Evolutionary conservation across 2,329 filamentous ascomycete species (phyloP).

Genomic region (Neoscytalidium dimidiatum): DNA sequence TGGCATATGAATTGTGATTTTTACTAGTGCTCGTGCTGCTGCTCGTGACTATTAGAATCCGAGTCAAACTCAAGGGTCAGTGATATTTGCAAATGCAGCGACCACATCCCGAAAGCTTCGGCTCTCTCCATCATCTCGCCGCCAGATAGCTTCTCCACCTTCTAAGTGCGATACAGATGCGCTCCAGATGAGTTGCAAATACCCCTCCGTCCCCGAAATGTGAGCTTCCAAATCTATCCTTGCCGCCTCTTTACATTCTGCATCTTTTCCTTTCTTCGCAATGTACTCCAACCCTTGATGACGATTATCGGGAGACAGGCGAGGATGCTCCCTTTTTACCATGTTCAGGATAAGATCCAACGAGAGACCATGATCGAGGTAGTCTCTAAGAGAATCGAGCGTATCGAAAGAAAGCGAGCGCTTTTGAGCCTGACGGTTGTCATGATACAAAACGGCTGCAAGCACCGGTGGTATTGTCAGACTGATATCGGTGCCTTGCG

Average conservation of each 20-base stretch:
- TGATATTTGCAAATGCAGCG: neutral
- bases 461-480: constrained; percentile 34
- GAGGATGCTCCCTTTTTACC: neutral
- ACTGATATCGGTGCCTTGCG: constrained; percentile 37
- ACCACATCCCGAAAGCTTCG: neutral
- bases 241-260: neutral
- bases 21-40: too few relatives aligned
- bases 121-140: neutral
- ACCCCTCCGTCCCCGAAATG: neutral
- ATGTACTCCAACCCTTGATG: neutral
- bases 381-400: constrained; percentile 7
- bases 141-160: neutral
- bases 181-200: neutral
- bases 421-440: constrained; percentile 18
- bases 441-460: constrained; percentile 30
- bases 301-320: neutral
- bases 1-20: neutral
- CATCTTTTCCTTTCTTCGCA: neutral
- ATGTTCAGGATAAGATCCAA: constrained; percentile 1
- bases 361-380: constrained; percentile 9
- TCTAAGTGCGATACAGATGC: neutral
- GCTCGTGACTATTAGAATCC: too few relatives aligned
- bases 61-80: neutral
- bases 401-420: constrained; percentile 9
- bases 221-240: neutral